Conservation (phyloP, 257 asterid genomes). For the Rauvolfia tetraphylla region DNA sequence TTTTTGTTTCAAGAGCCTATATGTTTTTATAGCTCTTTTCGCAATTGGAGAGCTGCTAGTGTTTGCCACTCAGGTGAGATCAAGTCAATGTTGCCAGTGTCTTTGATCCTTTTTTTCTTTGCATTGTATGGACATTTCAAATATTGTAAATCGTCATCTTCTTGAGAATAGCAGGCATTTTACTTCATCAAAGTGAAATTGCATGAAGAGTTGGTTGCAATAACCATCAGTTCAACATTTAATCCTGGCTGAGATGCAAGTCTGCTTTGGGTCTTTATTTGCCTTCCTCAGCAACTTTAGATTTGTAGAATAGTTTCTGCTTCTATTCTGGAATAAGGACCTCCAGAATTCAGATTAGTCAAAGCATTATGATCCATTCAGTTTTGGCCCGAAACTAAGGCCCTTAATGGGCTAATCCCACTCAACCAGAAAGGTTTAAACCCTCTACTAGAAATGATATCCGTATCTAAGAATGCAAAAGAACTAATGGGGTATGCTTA, state of each 20-base stretch:
- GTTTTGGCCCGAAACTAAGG: not conserved
- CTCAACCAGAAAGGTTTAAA: not conserved
- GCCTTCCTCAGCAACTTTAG: not conserved
- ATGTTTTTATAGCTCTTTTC: conserved; percentile 56
- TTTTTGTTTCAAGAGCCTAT: conserved; percentile 70
- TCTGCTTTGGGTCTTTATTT: not conserved
- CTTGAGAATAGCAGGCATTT: not conserved
- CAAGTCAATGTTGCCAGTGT: not conserved
- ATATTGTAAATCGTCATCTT: not conserved
- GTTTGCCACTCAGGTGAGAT: conserved; percentile 83
- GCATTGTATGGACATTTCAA: not conserved
- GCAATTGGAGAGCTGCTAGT: conserved; percentile 78
- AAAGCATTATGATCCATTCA: not conserved
- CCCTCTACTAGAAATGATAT: not conserved
- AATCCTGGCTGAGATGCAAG: not conserved
- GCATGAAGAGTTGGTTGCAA: not conserved
- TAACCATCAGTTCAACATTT: not conserved
- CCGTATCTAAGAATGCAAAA: not conserved
- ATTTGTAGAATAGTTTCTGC: too few species aligned
- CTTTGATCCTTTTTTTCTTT: not conserved
- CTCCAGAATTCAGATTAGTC: not conserved
- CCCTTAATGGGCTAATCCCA: not conserved
- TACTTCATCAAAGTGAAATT: not conserved
- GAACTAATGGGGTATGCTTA: not conserved
- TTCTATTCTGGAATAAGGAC: not conserved